Evolutionary conservation across 306 rosid species (phyloP), one percentile per base, ranked within the genome.

Genomic region (Vigna radiata): DNA sequence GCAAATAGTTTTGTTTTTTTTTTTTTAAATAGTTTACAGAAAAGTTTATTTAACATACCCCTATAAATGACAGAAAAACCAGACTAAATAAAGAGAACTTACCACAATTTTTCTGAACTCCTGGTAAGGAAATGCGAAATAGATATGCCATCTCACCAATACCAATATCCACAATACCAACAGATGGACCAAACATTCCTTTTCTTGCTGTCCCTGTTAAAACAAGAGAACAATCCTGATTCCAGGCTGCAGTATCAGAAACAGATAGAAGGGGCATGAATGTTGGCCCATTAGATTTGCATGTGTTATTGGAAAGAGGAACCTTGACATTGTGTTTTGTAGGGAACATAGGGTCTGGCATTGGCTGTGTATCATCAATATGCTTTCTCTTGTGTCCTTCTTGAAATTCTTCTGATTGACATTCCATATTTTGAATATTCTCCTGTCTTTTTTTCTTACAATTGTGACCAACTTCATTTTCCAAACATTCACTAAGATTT

Each of bases 131-230:
- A 77, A 86, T 88, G 75, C 91, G 91, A 79, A 91, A 91, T 16
- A 87, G 86, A 77, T 89, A 91, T 27, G 97, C 94, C 29, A 2
- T 75, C 73, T 86, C 82, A 71, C 85, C 70, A 49, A 61, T 62
- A 69, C 97, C 94, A 73, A 89, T 77, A 78, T 91, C 94, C 83
- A 88, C 84, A 67, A 72, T 82, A 69, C 97, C 94, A 64, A 89
- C 69, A 27, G 94, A 82, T 33, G 92, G 92, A 67, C 90, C 94
- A 11, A 56, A 49, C 56, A 23, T 37, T 62, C 84, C 94, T 72
- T 31, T 83, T 67, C 64, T 77, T 39, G 93, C 90, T 33, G 92
- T 88, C 76, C 97, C 94, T 17, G 87, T 73, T 64, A 89, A 77
- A 72, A 83, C 53, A 68, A 80, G 49, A 44, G 88, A 83, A 41